Evolutionary conservation across 2,329 filamentous ascomycete genomes (phyloP).

Genomic region (Laburnicola sp.): DNA sequence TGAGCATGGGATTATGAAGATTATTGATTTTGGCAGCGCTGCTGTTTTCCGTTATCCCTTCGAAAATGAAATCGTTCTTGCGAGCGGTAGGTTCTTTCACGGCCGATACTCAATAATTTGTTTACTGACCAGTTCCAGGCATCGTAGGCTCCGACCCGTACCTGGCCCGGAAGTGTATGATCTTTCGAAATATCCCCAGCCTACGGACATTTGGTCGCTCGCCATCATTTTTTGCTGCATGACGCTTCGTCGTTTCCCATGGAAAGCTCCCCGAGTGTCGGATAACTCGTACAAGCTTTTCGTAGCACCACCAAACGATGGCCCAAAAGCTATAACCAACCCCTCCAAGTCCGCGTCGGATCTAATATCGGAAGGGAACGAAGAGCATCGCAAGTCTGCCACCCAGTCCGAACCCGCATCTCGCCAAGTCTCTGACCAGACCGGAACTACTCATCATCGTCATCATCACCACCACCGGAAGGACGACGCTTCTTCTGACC

Average conservation of each 20-base stretch:
- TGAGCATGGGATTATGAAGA: slow-evolving; percentile 96
- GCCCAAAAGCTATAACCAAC: slow-evolving; percentile 36
- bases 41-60: slow-evolving; percentile 98
- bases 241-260: slow-evolving; percentile 91
- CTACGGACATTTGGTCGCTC: slow-evolving; percentile 95
- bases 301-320: slow-evolving; percentile 72
- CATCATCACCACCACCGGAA: slow-evolving; percentile 39
- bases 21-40: slow-evolving; percentile 97
- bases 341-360: slow-evolving; percentile 39
- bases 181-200: slow-evolving; percentile 85
- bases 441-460: slow-evolving; percentile 28
- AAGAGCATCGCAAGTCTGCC: slow-evolving; percentile 30
- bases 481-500: slow-evolving; percentile 27
- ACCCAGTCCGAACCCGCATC: slow-evolving; percentile 48
- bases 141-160: slow-evolving; percentile 92
- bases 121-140: slow-evolving; percentile 51
- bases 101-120: neutral
- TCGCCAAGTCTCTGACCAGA: slow-evolving; percentile 37
- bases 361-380: slow-evolving; percentile 45
- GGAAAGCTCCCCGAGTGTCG: slow-evolving; percentile 89
- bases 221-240: slow-evolving; percentile 99
- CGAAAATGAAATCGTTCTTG: slow-evolving; percentile 80
- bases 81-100: slow-evolving; percentile 65
- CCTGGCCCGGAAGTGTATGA: slow-evolving; percentile 97
- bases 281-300: slow-evolving; percentile 97